Evolutionary conservation across 2,329 filamentous ascomycete genomes (phyloP).

Genomic region (Blumeria graminis): DNA sequence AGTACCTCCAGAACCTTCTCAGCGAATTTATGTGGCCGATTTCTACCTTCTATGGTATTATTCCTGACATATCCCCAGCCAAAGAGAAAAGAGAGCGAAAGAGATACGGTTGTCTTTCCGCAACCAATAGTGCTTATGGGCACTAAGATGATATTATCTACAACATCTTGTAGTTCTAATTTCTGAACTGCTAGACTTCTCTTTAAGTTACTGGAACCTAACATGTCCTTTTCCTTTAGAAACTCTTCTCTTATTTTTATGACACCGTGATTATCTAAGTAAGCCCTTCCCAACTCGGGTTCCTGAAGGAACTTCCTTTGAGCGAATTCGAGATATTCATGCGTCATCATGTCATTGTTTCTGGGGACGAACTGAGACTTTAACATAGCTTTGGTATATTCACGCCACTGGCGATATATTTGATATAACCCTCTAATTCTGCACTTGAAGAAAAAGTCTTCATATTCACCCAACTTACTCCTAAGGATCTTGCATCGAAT

Average conservation of each 20-base stretch:
- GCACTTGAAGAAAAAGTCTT: slow-evolving; percentile 99
- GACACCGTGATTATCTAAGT: slow-evolving; percentile 80
- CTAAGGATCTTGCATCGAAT: slow-evolving; percentile 56
- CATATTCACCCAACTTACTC: slow-evolving; percentile 27
- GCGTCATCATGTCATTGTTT: slow-evolving; percentile 73
- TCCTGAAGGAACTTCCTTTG: slow-evolving; percentile 47
- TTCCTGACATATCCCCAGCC: slow-evolving; percentile 89
- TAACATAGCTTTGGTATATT: slow-evolving; percentile 65
- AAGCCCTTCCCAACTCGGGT: slow-evolving; percentile 41
- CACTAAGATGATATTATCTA: slow-evolving; percentile 52
- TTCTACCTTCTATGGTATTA: slow-evolving; percentile 70
- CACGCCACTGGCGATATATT: slow-evolving; percentile 97
- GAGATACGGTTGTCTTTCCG: slow-evolving; percentile 80
- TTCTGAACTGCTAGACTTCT: slow-evolving; percentile 34
- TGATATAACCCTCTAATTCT: slow-evolving; percentile 98
- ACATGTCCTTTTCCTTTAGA: slow-evolving; percentile 56
- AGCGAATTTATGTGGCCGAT: slow-evolving; percentile 56
- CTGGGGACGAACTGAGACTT: slow-evolving; percentile 52
- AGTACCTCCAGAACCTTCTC: slow-evolving; percentile 42
- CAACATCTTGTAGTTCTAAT: slow-evolving; percentile 28
- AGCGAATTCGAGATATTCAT: slow-evolving; percentile 72
- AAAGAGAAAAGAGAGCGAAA: slow-evolving; percentile 63
- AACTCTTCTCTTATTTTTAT: slow-evolving; percentile 80
- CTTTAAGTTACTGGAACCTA: slow-evolving; percentile 69
- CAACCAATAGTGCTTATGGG: slow-evolving; percentile 88